Conservation (phyloP, 2,329 filamentous ascomycete species). For the Aaosphaeria arxii region DNA sequence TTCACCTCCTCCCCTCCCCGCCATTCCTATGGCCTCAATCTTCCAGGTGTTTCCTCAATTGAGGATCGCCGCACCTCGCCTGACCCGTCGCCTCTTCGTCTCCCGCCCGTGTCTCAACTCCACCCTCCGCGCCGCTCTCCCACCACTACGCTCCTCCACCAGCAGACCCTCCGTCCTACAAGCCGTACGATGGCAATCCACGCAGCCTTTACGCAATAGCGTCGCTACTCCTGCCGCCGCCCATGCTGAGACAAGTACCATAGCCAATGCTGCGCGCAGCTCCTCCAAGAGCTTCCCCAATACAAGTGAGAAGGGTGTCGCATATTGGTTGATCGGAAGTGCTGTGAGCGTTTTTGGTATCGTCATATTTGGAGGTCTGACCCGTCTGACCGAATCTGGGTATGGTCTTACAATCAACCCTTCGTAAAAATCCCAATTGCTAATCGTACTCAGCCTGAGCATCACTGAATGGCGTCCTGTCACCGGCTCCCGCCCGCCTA, state of each 20-base stretch:
- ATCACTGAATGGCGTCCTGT: constrained; percentile 99
- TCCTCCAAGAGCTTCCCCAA: constrained; percentile 49
- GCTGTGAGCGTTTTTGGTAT: constrained; percentile 95
- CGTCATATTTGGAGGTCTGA: constrained; percentile 91
- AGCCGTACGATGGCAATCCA: constrained; percentile 33
- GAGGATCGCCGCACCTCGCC: constrained; percentile 36
- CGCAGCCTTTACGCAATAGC: constrained; percentile 24
- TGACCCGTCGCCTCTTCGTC: constrained; percentile 35
- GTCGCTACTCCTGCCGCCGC: constrained; percentile 11
- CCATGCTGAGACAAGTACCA: constrained; percentile 6
- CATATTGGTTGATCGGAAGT: constrained; percentile 89
- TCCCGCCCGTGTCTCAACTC: constrained; percentile 29
- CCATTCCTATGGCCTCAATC: constrained; percentile 30
- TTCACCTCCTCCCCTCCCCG: constrained; percentile 1
- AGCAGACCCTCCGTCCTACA: constrained; percentile 20
- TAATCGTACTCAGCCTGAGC: constrained; percentile 63
- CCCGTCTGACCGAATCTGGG: constrained; percentile 93
- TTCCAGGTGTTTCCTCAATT: constrained; percentile 37
- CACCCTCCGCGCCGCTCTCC: constrained; percentile 17
- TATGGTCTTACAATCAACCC: constrained; percentile 42
- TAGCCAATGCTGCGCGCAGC: constrained; percentile 10
- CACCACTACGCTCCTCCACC: constrained; percentile 11
- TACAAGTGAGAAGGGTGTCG: constrained; percentile 72
- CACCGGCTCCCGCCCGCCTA: constrained; percentile 83
- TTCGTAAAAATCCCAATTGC: constrained; percentile 1